Base-by-base conservation (phyloP, 192 early-diverging fungal genomes). In the Backusella westeae region DNA sequence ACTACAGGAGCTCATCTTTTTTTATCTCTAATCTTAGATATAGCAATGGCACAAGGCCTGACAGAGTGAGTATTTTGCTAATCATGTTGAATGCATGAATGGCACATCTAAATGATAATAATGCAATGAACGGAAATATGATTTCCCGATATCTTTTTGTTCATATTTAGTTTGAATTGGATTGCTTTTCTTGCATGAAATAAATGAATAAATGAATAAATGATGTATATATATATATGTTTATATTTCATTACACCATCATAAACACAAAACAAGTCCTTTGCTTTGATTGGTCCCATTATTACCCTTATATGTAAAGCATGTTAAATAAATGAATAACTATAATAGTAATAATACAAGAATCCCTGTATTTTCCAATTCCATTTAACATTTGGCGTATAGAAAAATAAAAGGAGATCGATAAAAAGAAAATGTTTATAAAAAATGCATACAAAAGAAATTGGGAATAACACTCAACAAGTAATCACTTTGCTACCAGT, bases 391-490 rank as follows among this genome's bases (percentile, higher is more conserved):
- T 29, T 63, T 10, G 23, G 56, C 26, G 8, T 63, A 29, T n/a
- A 63, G 23, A 63, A 59, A 59, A 59, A 59, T 29, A 59, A 29
- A 59, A 14, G 3, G 23, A 59, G 9, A 26, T 38, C 8, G 26
- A 0, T 59, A 14, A 63, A n/a, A 9, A 15, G 6, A 12, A 63
- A 63, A 63, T 29, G 56, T 63, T 63, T 63, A 63, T 63, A 63
- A 63, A 39, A 39, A 39, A 63, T 63, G 56, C 56, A 29, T 63
- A 63, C 56, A 63, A 63, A 49, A 49, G 46, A 49, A 49, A n/a
- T 19, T 6, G 56, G 56, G 56, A 63, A 63, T 63, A 63, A 63
- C 56, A 63, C 56, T 26, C 56, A 63, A 29, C 9, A 63, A 63
- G 23, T 29, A 29, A 15, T 3, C 9, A 39, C 6, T 4, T 7